These are phyloP conservation scores for Pseudoturritis turrita DNA, from an alignment of 345 rosid genomes.

Conservation along the genomic window DNA sequence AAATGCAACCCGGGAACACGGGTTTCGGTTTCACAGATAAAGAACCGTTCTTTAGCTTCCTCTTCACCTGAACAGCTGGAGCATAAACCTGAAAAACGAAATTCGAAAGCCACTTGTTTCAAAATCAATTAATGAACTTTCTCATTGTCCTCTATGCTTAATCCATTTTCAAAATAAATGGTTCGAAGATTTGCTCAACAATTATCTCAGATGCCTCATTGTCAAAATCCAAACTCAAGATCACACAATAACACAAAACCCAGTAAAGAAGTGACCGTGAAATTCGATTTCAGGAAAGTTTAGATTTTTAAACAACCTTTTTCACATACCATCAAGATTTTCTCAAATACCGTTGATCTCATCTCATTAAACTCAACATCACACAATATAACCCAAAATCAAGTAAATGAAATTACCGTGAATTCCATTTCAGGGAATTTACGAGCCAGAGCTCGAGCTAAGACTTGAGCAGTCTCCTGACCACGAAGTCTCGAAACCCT, in stretches of 20 bases:
- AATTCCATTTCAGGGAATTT: conserved; percentile 58
- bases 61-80: conserved; percentile 65
- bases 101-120: background rate
- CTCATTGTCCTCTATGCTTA: background rate
- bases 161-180: background rate
- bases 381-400: background rate
- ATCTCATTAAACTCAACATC: background rate
- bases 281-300: background rate
- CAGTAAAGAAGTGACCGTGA: too few species aligned
- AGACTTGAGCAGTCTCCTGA: conserved; percentile 51
- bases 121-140: background rate
- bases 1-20: conserved; percentile 73
- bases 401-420: conserved; percentile 38
- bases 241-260: background rate
- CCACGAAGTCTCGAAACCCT: conserved; percentile 55
- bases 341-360: background rate
- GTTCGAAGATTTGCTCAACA: background rate
- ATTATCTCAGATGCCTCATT: background rate
- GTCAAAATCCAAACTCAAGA: background rate
- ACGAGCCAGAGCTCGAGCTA: conserved; percentile 55
- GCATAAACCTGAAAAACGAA: conserved; percentile 60
- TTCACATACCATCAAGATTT: background rate
- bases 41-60: conserved; percentile 63
- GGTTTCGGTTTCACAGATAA: conserved; percentile 58
- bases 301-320: background rate